A percentile compares a stretch with the other conserved stretches of the same genome.
Evolutionary conservation across 495 filamentous ascomycete genomes (phyloP).

Genomic region (Margaritispora aquatica): DNA sequence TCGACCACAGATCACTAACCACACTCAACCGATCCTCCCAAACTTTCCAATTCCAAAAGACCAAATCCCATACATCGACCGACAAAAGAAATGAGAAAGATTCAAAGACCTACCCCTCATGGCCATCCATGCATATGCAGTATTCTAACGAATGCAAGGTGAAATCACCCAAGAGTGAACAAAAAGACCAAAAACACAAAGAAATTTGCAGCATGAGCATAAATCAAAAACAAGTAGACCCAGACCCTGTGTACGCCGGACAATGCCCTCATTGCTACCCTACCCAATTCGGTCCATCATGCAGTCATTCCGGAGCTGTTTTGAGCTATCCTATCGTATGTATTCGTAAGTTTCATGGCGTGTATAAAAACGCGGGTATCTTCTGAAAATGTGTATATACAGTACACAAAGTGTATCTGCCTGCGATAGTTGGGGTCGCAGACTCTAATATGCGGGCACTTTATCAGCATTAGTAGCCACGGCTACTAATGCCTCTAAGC

Average conservation of each 20-base stretch:
- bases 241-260: background rate
- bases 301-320: background rate
- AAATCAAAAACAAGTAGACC: background rate
- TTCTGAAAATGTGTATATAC: conserved; percentile 25
- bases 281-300: background rate
- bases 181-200: background rate
- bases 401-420: conserved; percentile 15
- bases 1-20: too few species aligned
- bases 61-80: background rate
- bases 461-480: conserved; percentile 82
- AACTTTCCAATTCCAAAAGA: background rate
- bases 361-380: conserved; percentile 25
- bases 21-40: background rate
- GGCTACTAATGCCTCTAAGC: conserved; percentile 78
- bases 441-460: conserved; percentile 28
- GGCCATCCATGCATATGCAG: background rate
- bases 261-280: background rate
- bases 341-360: conserved; percentile 19
- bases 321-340: background rate
- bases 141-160: conserved; percentile 1
- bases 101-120: background rate
- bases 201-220: background rate
- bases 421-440: background rate
- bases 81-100: background rate
- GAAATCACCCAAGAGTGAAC: background rate